phyloP scores from a whole-genome alignment of 2,329 filamentous ascomycete species.

The Aspergillus oerlinghausenensis region DNA sequence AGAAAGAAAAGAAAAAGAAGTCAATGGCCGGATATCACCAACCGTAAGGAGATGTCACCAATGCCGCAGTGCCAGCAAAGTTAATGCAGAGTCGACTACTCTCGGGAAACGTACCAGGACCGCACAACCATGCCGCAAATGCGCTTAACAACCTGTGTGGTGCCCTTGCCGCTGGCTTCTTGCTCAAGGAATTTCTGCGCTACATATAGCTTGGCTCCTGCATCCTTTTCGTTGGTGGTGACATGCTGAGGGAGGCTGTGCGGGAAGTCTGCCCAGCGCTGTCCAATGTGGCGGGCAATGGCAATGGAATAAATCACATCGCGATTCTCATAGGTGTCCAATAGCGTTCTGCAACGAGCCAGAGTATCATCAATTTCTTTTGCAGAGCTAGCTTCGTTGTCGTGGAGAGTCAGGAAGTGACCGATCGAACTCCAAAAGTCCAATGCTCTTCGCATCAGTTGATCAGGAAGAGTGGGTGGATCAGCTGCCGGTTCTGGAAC shows the following conservation, averaged over 20 bases:
- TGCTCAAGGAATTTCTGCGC: constrained; percentile 66
- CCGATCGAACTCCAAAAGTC: constrained; percentile 81
- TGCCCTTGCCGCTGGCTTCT: constrained; percentile 63
- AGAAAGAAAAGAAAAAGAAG: constrained; percentile 4
- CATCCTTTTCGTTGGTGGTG: constrained; percentile 62
- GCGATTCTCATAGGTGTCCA: constrained; percentile 78
- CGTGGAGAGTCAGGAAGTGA: constrained; percentile 63
- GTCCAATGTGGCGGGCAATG: constrained; percentile 69
- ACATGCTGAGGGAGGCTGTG: constrained; percentile 52
- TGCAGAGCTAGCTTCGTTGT: constrained; percentile 50
- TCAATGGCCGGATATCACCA: not conserved
- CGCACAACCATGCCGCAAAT: constrained; percentile 63
- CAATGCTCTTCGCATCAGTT: constrained; percentile 58
- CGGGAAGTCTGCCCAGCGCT: constrained; percentile 57
- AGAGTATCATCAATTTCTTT: constrained; percentile 64
- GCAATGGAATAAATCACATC: constrained; percentile 89
- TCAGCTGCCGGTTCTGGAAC: constrained; percentile 35
- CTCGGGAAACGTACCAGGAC: constrained; percentile 48
- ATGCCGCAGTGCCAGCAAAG: constrained; percentile 12
- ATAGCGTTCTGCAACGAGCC: constrained; percentile 60
- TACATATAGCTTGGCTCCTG: constrained; percentile 62
- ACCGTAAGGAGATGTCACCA: constrained; percentile 8
- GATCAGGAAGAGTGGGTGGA: constrained; percentile 41
- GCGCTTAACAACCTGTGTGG: constrained; percentile 68
- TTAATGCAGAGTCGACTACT: constrained; percentile 16